phyloP scores from a whole-genome alignment of 2,329 filamentous ascomycete species.

The Penicillium sp. region DNA sequence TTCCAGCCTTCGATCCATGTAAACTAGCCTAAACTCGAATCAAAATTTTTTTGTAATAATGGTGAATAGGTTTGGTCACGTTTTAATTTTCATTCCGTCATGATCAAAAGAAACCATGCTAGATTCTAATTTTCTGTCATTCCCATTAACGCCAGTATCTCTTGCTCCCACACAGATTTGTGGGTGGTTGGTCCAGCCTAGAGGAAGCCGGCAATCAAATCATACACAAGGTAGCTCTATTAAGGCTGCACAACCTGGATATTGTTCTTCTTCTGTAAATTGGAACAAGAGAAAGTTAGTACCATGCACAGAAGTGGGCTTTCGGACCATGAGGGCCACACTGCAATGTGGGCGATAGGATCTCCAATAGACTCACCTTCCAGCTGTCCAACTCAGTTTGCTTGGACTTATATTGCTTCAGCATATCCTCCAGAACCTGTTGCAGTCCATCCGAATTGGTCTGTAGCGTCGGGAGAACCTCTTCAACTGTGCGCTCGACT shows the following conservation, averaged over 20 bases:
- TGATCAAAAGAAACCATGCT: conserved; percentile 15
- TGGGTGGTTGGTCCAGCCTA: background rate
- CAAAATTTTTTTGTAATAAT: background rate
- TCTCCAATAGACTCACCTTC: conserved; percentile 69
- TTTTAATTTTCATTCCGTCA: conserved; percentile 6
- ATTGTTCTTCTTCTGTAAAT: conserved; percentile 49
- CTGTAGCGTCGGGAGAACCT: conserved; percentile 85
- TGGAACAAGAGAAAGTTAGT: conserved; percentile 8
- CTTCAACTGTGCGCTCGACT: conserved; percentile 88
- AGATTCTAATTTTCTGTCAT: conserved; percentile 20
- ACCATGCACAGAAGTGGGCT: background rate
- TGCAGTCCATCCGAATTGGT: conserved; percentile 93
- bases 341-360: background rate
- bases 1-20: too few relatives aligned
- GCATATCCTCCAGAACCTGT: conserved; percentile 88
- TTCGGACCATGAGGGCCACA: background rate
- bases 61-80: background rate
- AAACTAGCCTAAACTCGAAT: background rate
- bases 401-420: conserved; percentile 95
- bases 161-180: conserved; percentile 2
- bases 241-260: conserved; percentile 50
- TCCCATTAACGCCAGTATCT: conserved; percentile 20
- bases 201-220: conserved; percentile 11
- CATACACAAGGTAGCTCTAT: background rate
- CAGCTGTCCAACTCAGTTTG: conserved; percentile 95